Evolutionary conservation across 129 eudicot species (phyloP).

Genomic region (Rutidosis leptorrhynchoides): DNA sequence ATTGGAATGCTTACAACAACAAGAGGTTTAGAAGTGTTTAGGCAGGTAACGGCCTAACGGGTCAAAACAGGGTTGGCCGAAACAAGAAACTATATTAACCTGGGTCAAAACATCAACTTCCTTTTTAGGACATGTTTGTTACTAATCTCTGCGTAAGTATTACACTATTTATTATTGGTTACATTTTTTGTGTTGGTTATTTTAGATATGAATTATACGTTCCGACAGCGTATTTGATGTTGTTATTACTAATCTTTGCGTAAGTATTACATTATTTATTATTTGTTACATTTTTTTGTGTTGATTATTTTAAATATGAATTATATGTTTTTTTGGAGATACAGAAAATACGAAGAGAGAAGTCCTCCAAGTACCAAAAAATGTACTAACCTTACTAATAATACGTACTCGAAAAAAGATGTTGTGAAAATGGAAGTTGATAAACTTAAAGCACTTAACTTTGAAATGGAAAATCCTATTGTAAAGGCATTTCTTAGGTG

Average conservation of each 20-base stretch:
- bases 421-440: constrained; percentile 84
- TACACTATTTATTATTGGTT: neutral
- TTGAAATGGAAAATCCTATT: constrained; percentile 76
- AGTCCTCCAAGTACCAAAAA: constrained; percentile 56
- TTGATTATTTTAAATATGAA: no score
- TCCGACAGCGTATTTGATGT: no score
- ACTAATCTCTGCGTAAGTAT: constrained; percentile 87
- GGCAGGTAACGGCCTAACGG: no score
- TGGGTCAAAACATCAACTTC: no score
- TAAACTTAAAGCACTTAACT: constrained; percentile 53
- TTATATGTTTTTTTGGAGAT: neutral
- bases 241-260: no score
- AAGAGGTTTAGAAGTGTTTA: no score
- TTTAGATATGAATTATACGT: neutral
- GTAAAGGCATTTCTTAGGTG: constrained; percentile 68
- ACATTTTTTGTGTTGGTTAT: neutral
- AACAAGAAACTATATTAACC: no score
- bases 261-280: no score
- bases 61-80: no score
- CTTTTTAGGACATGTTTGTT: no score
- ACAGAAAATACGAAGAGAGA: constrained; percentile 83
- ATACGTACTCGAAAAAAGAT: constrained; percentile 54
- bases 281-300: no score
- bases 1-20: no score
- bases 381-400: constrained; percentile 58